phyloP scores from a whole-genome alignment of 495 filamentous ascomycete genomes.

The Neurospora sublineolata region DNA sequence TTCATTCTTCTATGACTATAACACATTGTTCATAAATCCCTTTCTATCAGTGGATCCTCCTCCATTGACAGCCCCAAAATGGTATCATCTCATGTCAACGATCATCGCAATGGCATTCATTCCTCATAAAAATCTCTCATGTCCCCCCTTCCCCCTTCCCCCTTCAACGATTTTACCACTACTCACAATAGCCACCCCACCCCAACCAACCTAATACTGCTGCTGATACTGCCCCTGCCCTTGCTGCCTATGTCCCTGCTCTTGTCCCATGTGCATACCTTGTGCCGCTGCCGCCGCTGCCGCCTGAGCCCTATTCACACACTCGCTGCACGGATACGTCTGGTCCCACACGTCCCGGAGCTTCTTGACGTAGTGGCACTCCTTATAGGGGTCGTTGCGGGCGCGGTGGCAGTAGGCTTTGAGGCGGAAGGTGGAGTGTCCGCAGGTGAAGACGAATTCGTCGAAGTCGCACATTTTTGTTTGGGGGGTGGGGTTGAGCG shows the following conservation, averaged over 20 bases:
- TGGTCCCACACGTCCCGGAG: constrained; percentile 45
- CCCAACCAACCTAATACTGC: neutral
- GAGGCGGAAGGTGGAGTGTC: constrained; percentile 40
- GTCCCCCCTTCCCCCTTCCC: neutral
- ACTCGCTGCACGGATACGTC: constrained; percentile 33
- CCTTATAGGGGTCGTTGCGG: constrained; percentile 52
- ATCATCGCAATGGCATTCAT: neutral
- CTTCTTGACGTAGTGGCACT: constrained; percentile 50
- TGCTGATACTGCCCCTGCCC: neutral
- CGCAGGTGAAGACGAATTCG: constrained; percentile 49
- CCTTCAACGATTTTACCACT: neutral
- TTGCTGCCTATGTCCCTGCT: neutral
- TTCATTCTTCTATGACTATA: neutral
- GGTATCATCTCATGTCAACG: too few species aligned
- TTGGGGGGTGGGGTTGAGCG: neutral
- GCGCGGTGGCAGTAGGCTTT: constrained; percentile 60
- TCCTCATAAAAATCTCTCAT: neutral
- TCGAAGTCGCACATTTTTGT: constrained; percentile 55
- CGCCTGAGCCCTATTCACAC: constrained; percentile 4
- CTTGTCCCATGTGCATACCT: neutral
- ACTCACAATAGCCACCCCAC: too few species aligned
- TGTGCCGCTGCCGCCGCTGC: neutral
- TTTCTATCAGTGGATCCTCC: neutral
- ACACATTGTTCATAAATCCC: neutral
- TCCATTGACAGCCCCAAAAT: too few species aligned